Evolutionary conservation across 306 rosid genomes (phyloP).

Genomic region (Mimosa pudica): DNA sequence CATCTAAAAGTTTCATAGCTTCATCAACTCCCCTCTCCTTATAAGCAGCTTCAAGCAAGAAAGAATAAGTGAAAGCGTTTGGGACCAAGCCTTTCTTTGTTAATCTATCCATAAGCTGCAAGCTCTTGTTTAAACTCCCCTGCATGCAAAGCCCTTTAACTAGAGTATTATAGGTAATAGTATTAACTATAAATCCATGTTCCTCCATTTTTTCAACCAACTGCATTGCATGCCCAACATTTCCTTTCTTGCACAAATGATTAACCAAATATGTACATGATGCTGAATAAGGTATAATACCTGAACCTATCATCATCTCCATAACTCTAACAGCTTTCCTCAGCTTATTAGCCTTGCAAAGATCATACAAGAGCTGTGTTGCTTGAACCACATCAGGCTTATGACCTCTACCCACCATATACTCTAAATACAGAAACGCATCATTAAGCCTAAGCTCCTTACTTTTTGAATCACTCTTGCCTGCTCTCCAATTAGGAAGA

Average conservation of each 20-base stretch:
- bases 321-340: slow-evolving; percentile 69
- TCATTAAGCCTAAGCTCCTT: slow-evolving; percentile 62
- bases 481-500: slow-evolving; percentile 71
- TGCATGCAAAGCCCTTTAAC: slow-evolving; percentile 80
- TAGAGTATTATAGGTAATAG: slow-evolving; percentile 75
- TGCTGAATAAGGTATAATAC: slow-evolving; percentile 75
- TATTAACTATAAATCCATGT: slow-evolving; percentile 60
- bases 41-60: slow-evolving; percentile 79
- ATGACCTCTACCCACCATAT: slow-evolving; percentile 65
- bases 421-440: slow-evolving; percentile 70
- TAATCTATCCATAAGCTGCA: slow-evolving; percentile 74
- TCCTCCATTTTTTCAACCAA: slow-evolving; percentile 86
- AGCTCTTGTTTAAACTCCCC: slow-evolving; percentile 67
- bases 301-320: slow-evolving; percentile 79
- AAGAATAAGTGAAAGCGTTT: slow-evolving; percentile 75
- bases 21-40: slow-evolving; percentile 86
- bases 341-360: slow-evolving; percentile 68
- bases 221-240: slow-evolving; percentile 91
- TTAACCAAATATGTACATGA: slow-evolving; percentile 69
- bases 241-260: slow-evolving; percentile 73
- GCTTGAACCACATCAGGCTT: slow-evolving; percentile 76
- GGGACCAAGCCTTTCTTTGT: slow-evolving; percentile 79
- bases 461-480: slow-evolving; percentile 55
- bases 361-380: slow-evolving; percentile 85
- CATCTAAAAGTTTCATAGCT: slow-evolving; percentile 72